Conservation (phyloP, 352 stramenopile species). For the Thalassiosira ordinaria region DNA sequence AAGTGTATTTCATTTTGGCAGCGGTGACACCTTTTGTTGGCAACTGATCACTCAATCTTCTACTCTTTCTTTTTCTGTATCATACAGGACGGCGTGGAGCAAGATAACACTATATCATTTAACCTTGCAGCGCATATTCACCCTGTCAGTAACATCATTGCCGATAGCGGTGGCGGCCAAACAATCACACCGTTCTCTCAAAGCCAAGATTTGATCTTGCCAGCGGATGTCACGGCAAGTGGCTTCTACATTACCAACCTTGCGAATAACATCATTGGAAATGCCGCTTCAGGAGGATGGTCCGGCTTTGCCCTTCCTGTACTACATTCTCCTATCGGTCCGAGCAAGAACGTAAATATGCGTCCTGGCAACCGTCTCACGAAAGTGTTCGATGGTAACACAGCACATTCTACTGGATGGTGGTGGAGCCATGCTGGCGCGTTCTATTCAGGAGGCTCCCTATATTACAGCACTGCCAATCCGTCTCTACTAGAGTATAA, state of each 20-base stretch:
- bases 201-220: constrained; percentile 41
- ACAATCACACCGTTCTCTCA: constrained; percentile 27
- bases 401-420: constrained; percentile 56
- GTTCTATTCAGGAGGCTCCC: constrained; percentile 57
- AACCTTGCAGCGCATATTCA: constrained; percentile 77
- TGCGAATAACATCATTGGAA: constrained; percentile 67
- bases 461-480: constrained; percentile 51
- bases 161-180: constrained; percentile 15
- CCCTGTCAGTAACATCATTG: constrained; percentile 16
- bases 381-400: constrained; percentile 52
- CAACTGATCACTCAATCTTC: too few relatives aligned
- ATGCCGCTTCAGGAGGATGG: constrained; percentile 69
- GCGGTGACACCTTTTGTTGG: too few relatives aligned
- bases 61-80: too few relatives aligned
- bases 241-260: constrained; percentile 76
- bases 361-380: constrained; percentile 20
- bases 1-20: too few relatives aligned
- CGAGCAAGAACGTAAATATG: constrained; percentile 37
- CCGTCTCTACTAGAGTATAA: constrained; percentile 40
- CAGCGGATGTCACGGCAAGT: constrained; percentile 66
- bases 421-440: constrained; percentile 50
- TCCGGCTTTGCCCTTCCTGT: constrained; percentile 61
- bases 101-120: constrained; percentile 65
- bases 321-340: constrained; percentile 47
- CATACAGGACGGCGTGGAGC: constrained; percentile 72